Conservation (phyloP, 2,329 filamentous ascomycete genomes). For the Zelopaecilomyces penicillatus region DNA sequence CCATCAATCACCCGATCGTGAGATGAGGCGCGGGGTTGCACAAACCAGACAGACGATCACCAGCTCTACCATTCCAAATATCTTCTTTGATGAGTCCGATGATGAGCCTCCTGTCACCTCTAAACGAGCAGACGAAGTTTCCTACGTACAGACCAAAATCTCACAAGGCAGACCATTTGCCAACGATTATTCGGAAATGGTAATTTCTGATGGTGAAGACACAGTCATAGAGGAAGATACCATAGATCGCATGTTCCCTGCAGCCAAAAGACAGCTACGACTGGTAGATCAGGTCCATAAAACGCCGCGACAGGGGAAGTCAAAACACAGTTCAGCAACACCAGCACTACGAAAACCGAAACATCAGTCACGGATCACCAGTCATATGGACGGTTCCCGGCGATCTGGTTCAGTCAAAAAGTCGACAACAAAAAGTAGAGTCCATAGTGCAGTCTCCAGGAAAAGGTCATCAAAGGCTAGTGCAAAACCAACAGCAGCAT, state of each 20-base stretch:
- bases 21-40: conserved; percentile 41
- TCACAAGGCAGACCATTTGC: conserved; percentile 10
- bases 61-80: conserved; percentile 18
- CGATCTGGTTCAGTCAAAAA: not conserved
- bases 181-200: conserved; percentile 3
- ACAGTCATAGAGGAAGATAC: conserved; percentile 41
- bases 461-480: not conserved
- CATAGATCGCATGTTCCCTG: conserved; percentile 43
- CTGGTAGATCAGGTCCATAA: conserved; percentile 1
- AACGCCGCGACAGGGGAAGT: not conserved
- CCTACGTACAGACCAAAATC: conserved; percentile 20
- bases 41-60: conserved; percentile 30
- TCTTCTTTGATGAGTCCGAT: conserved; percentile 41
- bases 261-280: conserved; percentile 31
- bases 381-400: conserved; percentile 14
- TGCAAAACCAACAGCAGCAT: conserved; percentile 10
- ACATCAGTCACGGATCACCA: conserved; percentile 25
- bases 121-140: conserved; percentile 15
- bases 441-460: not conserved
- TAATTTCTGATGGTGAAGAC: conserved; percentile 22
- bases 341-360: conserved; percentile 7
- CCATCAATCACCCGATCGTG: conserved; percentile 29
- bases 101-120: conserved; percentile 23
- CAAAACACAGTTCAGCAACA: too few species aligned
- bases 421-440: not conserved